A percentile compares a stretch with the other conserved stretches of the same genome.
These are phyloP conservation scores for Hypholoma fasciculare DNA, from an alignment of 768 basidiomycete species.

Conservation along the genomic window DNA sequence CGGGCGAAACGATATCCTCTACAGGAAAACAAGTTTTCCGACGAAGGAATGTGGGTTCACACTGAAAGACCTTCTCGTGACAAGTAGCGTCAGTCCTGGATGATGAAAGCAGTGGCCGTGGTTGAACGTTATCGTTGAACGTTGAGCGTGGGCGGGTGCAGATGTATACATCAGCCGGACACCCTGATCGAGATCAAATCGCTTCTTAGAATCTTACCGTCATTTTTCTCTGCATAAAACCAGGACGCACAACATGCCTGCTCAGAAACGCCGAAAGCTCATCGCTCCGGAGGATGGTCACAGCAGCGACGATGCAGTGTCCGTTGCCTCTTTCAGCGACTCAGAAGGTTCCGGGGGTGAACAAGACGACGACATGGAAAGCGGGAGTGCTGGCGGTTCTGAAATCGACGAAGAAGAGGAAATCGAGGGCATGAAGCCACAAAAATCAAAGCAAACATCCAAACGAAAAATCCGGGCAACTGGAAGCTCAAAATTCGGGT, in stretches of 20 bases:
- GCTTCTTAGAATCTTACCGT: background rate
- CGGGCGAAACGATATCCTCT: too few species aligned
- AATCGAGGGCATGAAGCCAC: constrained; percentile 49
- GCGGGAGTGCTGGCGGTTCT: constrained; percentile 10
- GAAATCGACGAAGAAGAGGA: constrained; percentile 60
- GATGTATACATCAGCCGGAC: constrained; percentile 2
- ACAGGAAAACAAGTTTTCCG: too few species aligned
- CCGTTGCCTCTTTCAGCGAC: constrained; percentile 14
- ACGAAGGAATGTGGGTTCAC: too few species aligned
- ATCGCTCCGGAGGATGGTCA: constrained; percentile 28
- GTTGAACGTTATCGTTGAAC: too few species aligned
- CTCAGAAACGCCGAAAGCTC: constrained; percentile 54
- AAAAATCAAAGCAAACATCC: constrained; percentile 76
- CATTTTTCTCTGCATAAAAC: constrained; percentile 3
- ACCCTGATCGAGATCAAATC: constrained; percentile 15
- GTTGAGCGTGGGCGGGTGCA: too few species aligned
- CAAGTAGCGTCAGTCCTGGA: too few species aligned
- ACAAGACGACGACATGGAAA: constrained; percentile 14
- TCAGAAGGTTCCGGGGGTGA: constrained; percentile 17
- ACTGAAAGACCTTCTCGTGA: too few species aligned
- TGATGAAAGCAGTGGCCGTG: too few species aligned
- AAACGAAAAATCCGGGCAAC: constrained; percentile 86
- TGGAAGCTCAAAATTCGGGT: constrained; percentile 70
- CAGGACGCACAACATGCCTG: constrained; percentile 37
- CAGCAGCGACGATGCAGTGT: constrained; percentile 22